Evolutionary conservation across 805 yeast genomes (phyloP).

Genomic region (Pichia ethanolica): DNA sequence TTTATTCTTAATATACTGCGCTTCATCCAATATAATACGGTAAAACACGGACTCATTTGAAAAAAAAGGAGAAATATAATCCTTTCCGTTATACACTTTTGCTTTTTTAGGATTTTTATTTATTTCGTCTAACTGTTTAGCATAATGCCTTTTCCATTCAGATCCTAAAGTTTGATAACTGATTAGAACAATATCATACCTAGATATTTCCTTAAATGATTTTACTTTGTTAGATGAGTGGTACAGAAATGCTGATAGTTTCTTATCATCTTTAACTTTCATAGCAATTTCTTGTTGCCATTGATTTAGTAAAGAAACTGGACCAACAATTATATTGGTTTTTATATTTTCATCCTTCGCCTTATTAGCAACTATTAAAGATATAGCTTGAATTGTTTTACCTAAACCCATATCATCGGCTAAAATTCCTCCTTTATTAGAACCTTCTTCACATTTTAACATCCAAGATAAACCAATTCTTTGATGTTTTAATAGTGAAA

Average conservation of each 20-base stretch:
- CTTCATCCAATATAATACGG: slow-evolving; percentile 48
- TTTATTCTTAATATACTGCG: slow-evolving; percentile 48
- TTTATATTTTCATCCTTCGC: slow-evolving; percentile 29
- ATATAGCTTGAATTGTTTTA: slow-evolving; percentile 64
- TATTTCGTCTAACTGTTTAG: slow-evolving; percentile 30
- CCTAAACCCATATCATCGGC: slow-evolving; percentile 86
- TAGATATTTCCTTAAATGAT: slow-evolving; percentile 38
- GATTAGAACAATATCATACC: slow-evolving; percentile 68
- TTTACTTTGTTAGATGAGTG: slow-evolving; percentile 42
- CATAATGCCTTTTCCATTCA: slow-evolving; percentile 65
- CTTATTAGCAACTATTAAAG: slow-evolving; percentile 44
- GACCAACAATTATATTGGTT: slow-evolving; percentile 77
- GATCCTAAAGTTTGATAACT: slow-evolving; percentile 74
- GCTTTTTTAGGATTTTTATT: slow-evolving; percentile 21
- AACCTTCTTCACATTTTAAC: slow-evolving; percentile 54
- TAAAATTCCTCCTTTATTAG: slow-evolving; percentile 56
- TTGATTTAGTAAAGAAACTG: slow-evolving; percentile 78
- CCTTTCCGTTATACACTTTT: slow-evolving; percentile 28
- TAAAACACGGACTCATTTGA: slow-evolving; percentile 42
- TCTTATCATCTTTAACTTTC: slow-evolving; percentile 44
- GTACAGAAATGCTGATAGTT: slow-evolving; percentile 47
- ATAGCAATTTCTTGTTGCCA: slow-evolving; percentile 75
- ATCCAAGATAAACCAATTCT: slow-evolving; percentile 81
- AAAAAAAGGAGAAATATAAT: slow-evolving; percentile 61
- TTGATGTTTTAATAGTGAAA: slow-evolving; percentile 54